Base-by-base conservation (phyloP, 2,329 filamentous ascomycete genomes). In the Trichoderma semiorbis region DNA sequence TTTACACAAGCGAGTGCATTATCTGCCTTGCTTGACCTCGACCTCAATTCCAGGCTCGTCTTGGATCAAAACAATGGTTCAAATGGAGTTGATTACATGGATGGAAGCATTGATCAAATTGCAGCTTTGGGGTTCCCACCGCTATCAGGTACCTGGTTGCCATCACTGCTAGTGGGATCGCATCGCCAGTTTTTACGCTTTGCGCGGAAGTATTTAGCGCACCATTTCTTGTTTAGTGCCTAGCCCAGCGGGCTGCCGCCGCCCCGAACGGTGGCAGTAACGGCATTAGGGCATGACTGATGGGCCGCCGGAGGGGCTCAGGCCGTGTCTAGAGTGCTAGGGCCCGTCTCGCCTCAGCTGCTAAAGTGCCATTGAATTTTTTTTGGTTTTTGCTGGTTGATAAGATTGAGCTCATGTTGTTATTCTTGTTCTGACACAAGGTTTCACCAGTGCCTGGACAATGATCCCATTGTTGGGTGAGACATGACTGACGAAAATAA, bases 211-310 rank as follows among this genome's bases (percentile, higher is more conserved):
- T 26, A 18, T 39, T 39, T 62, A 26, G 58, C 58, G 58, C 58
- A 18, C 58, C 12, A 62, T 28, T 63, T 63, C 34, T 43, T 47
- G 34, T 63, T 47, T 63, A 39, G 64, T 34, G 50, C 47, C 64
- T 18, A 28, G 32, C 3, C 62, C 62, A 65, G 62, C 62, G 64
- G 64, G 47, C 64, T 55, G 32, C 64, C 32, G 63, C 47, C 47
- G 64, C 64, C 47, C 32, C 24, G 64, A 53, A 67, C 64, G 64
- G 64, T 67, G 64, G 55, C 63, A 26, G 63, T 65, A 65, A 65
- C 63, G 63, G 63, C 21, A 53, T 50, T 55, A 26, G 63, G 47
- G 43, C 39, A 60, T 30, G 18, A n/a, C 3, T 47, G 43, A 47
- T 47, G 43, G 43, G 43, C 43, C 43, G n/a, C n/a, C 36, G 14